Base-by-base conservation (phyloP, 2,329 filamentous ascomycete genomes). In the Lachnellula cervina region DNA sequence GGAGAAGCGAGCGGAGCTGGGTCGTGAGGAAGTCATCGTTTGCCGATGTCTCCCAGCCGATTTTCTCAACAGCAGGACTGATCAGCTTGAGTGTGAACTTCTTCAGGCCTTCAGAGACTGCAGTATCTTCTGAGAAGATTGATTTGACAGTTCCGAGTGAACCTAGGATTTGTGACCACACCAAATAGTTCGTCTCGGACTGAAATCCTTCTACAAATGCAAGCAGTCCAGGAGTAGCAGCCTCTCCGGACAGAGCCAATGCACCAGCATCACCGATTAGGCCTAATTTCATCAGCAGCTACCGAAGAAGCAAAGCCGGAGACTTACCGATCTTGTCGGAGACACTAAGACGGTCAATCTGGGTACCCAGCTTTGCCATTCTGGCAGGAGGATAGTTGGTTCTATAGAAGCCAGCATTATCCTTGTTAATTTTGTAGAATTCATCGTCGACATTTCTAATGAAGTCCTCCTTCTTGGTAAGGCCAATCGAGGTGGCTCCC, bases 401-500 rank as follows among this genome's bases (percentile, higher is more conserved):
- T 59, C 92, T 84, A 75, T 95, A 97, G 74, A 89, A 97, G 25
- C 91, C 93, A 51, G 87, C 91, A 56, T 93, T 88, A 54, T 93
- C 84, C 58, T 87, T 85, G 77, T 99, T 99, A 66, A 99, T 79
- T 76, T 96, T 95, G 76, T 97, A 99, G 72, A 96, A 97, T 40
- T 83, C 80, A 46, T 87, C 81, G 62, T 90, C 83, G 55, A 96
- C 77, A 58, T 87, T 86, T 49, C 81, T 79, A 55, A 97, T 82
- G 13, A 84, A 91, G 54, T 90, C 86, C 64, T 89, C 80, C 74
- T 90, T 97, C 55, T 80, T 76, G 0, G 85, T 88, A 45, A 99
- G 77, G 51, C 89, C 86, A 38, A 86, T 77, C 19, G 81, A 77
- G 56, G 86, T 77, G 52, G 87, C 77, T 7, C 81, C 82, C 35